Base-by-base conservation (phyloP, 78 protist genomes). In the Dictyostelium capitatum region DNA sequence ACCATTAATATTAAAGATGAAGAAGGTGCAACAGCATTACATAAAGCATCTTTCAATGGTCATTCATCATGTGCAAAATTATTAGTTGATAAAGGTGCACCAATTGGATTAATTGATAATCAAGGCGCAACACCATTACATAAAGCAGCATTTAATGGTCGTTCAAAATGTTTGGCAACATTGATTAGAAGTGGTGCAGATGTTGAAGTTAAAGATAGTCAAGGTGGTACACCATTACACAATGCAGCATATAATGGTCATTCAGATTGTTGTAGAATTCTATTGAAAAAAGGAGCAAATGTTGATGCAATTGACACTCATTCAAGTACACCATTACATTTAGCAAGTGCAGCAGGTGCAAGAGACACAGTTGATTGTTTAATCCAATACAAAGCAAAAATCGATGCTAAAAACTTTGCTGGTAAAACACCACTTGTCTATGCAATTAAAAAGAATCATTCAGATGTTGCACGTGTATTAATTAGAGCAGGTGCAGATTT, bases 91-190 rank as follows among this genome's bases (percentile, higher is more conserved):
- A 73, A 48, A 0, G 96, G 96, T 30, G 96, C 96, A 7, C 46
- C 72, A 9, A 85, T 93, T 15, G 19, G 28, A 15, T 10, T 80
- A 3, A 43, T 81, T 32, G 96, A 93, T 30, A 84, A 59, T 41
- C 89, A 93, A 73, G 96, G 96, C 11, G 90, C 89, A n/a, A 74
- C 96, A 23, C 96, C 96, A n/a, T 54, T 93, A 43, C 96, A 93
- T 54, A 83, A 81, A 6, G 91, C 96, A n/a, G 96, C 92, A 28
- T 80, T 83, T 82, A 90, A 90, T 67, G 95, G 95, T 32, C n/a
- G 90, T 32, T 4, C 46, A 2, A 82, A 82, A 57, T 91, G 95
- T 69, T 43, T 91, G 23, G 64, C 77, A 20, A 91, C 84, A 0
- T 30, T 91, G 77, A 79, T 93, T n/a, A 64, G 80, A 51, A 75